Base-by-base conservation (phyloP, 2,329 filamentous ascomycete species). In the Thyridium curvatum region DNA sequence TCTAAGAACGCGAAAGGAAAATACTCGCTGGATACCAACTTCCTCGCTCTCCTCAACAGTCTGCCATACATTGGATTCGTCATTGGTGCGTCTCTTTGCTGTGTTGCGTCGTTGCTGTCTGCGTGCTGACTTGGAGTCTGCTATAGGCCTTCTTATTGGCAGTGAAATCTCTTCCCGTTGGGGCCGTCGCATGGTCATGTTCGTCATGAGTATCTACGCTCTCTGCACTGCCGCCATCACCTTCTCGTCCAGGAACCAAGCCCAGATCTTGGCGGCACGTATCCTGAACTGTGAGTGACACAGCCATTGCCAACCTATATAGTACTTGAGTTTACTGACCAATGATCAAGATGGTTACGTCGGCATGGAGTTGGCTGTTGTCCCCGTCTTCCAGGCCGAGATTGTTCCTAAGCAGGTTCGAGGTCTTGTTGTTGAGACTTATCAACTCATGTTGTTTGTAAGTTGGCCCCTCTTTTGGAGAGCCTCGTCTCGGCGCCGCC, bases 291-390 rank as follows among this genome's bases (percentile, higher is more conserved):
- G 21, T 26, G 21, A 26, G 21, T 26, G 21, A 26, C 6, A 26
- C 6, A 10, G n/a, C n/a, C n/a, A 6, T 26, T 26, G 21, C 6
- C 6, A 26, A 6, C 21, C 6, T 26, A 26, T 10, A 6, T 26
- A 6, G 21, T 6, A 6, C 21, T 10, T 26, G 6, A 6, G 21
- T 26, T 26, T 26, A 10, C 21, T 26, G 21, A 26, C 10, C 21
- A 10, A 6, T 26, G 6, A 26, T 6, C 10, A 6, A 26, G 21
- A 63, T 37, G 37, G 59, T 14, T 65, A 65, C 34, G 50, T 64
- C 26, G 62, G 61, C 12, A 64, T 63, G 54, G 62, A 65, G 41
- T 50, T 65, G 10, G 55, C 62, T 1, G 47, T 59, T 3, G 56
- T 64, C 0, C 64, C 63, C 0, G 51, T 55, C 0, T 58, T 54